Evolutionary conservation across 2,329 filamentous ascomycete genomes (phyloP), one percentile per base, ranked within the genome.

Genomic region (Fusarium sp.): DNA sequence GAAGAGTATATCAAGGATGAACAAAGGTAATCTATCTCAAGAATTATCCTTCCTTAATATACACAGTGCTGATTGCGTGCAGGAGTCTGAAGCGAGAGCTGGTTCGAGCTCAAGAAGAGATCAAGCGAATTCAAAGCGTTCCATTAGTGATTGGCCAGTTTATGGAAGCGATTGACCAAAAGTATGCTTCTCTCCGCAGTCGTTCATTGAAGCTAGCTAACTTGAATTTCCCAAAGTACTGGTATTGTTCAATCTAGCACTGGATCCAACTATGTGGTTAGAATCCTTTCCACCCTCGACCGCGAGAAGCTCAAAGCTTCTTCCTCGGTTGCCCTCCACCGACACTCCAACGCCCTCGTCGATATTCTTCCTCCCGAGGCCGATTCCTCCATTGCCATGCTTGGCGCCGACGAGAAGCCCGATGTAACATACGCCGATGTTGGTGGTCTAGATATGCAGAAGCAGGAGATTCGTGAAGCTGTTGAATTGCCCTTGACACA

Each of bases 1-100:
- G 96, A 99, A 83, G 96, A 99, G 81, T 99, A 99, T 83, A 99
- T 99, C 90, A 99, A 99, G 86, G 96, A 99, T 89, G 96, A 99
- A 87, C 96, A 99, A 85, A 91, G 93, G 92, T 92, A 83, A 59
- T 79, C 66, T 42, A 57, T 40, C 12, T 15, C 8, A 20, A 15
- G 46, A 10, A 3, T 18, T 38, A 12, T 22, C 7, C 3, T n/a
- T 22, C 8, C 1, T 9, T 6, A 12, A 16, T 11, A 16, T 11
- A 15, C 18, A 42, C 10, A 9, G 25, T 52, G 8, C 65, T 75
- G 78, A 78, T 52, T 49, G 5, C 51, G 15, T 66, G 45, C 75
- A 94, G 94, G 85, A 98, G 94, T 83, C 83, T 99, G 81, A 99
- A 99, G 87, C 90, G 96, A 76, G 96, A 99, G 86, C 89, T 99